Conservation (phyloP, 2,329 filamentous ascomycete species). For the Dactylellina parvicollis region DNA sequence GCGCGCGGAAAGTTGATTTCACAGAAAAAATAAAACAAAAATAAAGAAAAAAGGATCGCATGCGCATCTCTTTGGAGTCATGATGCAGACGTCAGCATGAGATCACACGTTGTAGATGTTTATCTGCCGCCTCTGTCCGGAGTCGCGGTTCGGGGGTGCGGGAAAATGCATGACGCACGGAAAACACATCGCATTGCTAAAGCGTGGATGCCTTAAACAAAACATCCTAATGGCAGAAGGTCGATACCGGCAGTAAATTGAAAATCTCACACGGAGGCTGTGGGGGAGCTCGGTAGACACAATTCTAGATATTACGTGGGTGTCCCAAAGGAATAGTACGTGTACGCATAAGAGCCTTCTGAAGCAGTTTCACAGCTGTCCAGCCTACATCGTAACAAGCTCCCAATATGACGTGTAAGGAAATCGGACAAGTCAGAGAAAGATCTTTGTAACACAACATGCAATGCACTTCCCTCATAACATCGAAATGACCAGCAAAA, state of each 20-base stretch:
- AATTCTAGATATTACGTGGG: too few species aligned
- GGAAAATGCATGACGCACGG: slow-evolving; percentile 7
- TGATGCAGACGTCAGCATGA: slow-evolving; percentile 11
- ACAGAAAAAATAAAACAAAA: not conserved
- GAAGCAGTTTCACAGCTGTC: too few species aligned
- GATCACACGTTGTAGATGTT: slow-evolving; percentile 13
- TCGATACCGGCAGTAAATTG: too few species aligned
- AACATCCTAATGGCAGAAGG: too few species aligned
- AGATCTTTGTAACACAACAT: slow-evolving; percentile 1
- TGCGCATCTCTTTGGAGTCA: not conserved
- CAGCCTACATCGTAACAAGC: not conserved
- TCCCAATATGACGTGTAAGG: not conserved
- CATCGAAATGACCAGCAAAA: not conserved
- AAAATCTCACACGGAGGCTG: too few species aligned
- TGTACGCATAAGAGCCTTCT: too few species aligned
- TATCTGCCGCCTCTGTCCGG: slow-evolving; percentile 10
- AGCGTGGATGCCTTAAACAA: too few species aligned
- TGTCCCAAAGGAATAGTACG: too few species aligned
- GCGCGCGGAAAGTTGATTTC: too few species aligned
- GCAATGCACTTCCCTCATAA: not conserved
- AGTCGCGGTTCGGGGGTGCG: slow-evolving; percentile 27
- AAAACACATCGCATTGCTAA: too few species aligned
- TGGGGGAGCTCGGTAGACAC: too few species aligned
- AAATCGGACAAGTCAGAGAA: not conserved
- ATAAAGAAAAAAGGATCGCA: not conserved